A percentile compares a stretch with the other conserved stretches of the same genome.
phyloP scores from a whole-genome alignment of 1,284 basidiomycete species.

The Naganishia albida region DNA sequence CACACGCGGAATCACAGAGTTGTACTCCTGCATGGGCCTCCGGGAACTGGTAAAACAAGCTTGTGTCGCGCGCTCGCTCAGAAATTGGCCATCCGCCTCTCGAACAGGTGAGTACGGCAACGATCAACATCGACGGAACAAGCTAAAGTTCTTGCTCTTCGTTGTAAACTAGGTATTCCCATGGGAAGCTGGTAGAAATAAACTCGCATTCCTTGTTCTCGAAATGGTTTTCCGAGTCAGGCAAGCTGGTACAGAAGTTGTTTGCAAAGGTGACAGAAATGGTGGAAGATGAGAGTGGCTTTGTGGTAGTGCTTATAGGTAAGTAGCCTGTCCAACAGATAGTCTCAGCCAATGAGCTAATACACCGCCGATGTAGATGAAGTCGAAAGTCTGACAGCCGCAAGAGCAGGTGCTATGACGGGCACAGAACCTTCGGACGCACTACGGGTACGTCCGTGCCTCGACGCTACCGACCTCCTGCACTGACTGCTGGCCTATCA shows the following conservation, averaged over 20 bases:
- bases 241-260: slow-evolving; percentile 92
- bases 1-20: slow-evolving; percentile 58
- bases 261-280: slow-evolving; percentile 87
- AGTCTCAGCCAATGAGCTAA: slow-evolving; percentile 21
- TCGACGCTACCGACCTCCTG: background rate
- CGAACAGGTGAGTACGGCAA: slow-evolving; percentile 63
- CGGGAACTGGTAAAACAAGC: slow-evolving; percentile 96
- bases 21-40: slow-evolving; percentile 91
- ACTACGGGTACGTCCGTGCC: slow-evolving; percentile 65
- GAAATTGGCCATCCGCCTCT: slow-evolving; percentile 88
- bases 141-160: background rate
- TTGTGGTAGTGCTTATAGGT: slow-evolving; percentile 95
- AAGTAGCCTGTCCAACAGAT: slow-evolving; percentile 28
- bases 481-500: slow-evolving; percentile 47
- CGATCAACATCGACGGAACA: background rate
- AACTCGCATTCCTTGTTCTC: slow-evolving; percentile 96
- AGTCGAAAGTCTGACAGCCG: slow-evolving; percentile 92
- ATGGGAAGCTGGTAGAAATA: slow-evolving; percentile 89
- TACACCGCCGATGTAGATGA: slow-evolving; percentile 65
- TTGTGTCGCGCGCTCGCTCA: slow-evolving; percentile 93
- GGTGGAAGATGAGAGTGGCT: slow-evolving; percentile 81
- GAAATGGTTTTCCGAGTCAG: slow-evolving; percentile 97
- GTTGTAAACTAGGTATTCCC: slow-evolving; percentile 65
- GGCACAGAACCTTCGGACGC: slow-evolving; percentile 95
- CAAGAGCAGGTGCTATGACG: slow-evolving; percentile 86